These are phyloP conservation scores for Amphirosellinia nigrospora DNA, from an alignment of 495 filamentous ascomycete species.

Conservation along the genomic window DNA sequence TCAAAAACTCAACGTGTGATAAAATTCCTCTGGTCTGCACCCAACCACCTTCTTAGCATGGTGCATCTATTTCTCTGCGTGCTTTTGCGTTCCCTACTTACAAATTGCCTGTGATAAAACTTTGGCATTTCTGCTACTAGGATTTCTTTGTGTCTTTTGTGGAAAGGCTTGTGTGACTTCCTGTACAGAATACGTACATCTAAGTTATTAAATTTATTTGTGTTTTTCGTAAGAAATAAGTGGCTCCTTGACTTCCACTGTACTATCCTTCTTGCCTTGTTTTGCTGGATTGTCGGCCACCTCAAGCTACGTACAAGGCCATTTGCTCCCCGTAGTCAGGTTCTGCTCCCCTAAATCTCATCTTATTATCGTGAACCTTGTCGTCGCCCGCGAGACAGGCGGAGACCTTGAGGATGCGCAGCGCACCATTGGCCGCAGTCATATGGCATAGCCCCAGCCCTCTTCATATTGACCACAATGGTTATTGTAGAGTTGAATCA, in stretches of 20 bases:
- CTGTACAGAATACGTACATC: not conserved
- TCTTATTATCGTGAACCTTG: not conserved
- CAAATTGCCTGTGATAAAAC: not conserved
- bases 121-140: not conserved
- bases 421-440: not conserved
- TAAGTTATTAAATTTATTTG: not conserved
- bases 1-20: not conserved
- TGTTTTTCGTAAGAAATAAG: not conserved
- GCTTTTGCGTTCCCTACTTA: not conserved
- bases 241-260: not conserved
- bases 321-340: not conserved
- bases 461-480: not conserved
- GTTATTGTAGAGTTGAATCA: not conserved
- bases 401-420: not conserved
- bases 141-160: not conserved
- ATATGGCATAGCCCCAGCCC: not conserved
- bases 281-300: not conserved
- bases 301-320: not conserved
- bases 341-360: not conserved
- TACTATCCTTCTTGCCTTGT: not conserved
- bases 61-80: not conserved
- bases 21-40: not conserved
- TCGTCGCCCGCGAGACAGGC: not conserved
- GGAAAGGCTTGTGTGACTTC: not conserved
- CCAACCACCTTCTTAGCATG: not conserved